A percentile compares a stretch with the other conserved stretches of the same genome.
Conservation (phyloP, 495 filamentous ascomycete genomes). For the Sordaria brevicollis region DNA sequence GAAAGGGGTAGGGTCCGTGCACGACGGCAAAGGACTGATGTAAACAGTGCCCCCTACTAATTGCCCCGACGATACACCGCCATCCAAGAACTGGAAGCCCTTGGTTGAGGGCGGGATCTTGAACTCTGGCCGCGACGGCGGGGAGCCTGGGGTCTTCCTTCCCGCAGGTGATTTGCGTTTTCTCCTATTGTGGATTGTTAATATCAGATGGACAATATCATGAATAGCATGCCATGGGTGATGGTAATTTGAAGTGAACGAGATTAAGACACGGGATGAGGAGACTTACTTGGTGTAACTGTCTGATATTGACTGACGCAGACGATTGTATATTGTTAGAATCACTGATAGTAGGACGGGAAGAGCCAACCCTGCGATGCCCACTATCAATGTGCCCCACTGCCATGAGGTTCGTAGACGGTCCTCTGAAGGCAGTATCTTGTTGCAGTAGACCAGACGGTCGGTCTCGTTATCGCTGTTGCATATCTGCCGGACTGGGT, state of each 20-base stretch:
- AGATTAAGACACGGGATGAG: not conserved
- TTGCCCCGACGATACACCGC: not conserved
- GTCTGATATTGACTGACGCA: not conserved
- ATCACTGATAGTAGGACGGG: not conserved
- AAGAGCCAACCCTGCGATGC: conserved; percentile 5
- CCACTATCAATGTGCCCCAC: conserved; percentile 8
- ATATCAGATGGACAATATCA: not conserved
- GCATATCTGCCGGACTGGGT: conserved; percentile 15
- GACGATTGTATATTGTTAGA: not conserved
- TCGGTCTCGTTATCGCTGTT: not conserved
- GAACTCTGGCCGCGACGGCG: not conserved
- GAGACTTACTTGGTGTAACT: not conserved
- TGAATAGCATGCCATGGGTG: not conserved
- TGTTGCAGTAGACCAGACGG: conserved; percentile 18
- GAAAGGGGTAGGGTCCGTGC: not conserved
- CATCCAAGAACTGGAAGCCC: not conserved
- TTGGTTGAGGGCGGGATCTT: not conserved
- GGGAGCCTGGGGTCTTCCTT: not conserved
- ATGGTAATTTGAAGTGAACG: not conserved
- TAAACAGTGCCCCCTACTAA: not conserved
- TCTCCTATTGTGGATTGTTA: not conserved
- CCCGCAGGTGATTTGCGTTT: not conserved
- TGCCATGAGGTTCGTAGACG: conserved; percentile 8
- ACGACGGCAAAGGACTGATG: not conserved
- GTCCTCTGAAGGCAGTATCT: conserved; percentile 2